These are phyloP conservation scores for Jaminaea rosea DNA, from an alignment of 1,284 basidiomycete species.

Conservation along the genomic window DNA sequence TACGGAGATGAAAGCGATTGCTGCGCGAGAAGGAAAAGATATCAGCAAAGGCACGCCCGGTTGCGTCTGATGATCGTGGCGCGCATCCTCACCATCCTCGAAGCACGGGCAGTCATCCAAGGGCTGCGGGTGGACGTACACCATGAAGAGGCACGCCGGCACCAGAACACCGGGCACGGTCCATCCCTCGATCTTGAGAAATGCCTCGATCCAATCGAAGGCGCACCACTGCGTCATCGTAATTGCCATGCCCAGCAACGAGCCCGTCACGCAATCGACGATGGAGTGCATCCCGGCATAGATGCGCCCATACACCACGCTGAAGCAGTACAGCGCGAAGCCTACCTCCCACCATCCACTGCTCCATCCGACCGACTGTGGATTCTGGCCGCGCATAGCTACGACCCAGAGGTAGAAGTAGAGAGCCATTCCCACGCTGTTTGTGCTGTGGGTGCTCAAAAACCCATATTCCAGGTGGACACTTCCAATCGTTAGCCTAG, in stretches of 20 bases:
- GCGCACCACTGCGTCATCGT: slow-evolving; percentile 49
- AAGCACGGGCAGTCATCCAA: slow-evolving; percentile 95
- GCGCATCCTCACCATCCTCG: slow-evolving; percentile 57
- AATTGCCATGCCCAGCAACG: slow-evolving; percentile 32
- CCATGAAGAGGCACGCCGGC: slow-evolving; percentile 60
- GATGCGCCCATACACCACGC: slow-evolving; percentile 76
- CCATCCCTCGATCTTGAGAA: slow-evolving; percentile 55
- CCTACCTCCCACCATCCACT: slow-evolving; percentile 25
- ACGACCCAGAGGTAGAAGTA: slow-evolving; percentile 25
- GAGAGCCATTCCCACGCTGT: slow-evolving; percentile 70
- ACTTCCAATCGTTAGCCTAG: slow-evolving; percentile 56
- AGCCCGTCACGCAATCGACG: slow-evolving; percentile 44
- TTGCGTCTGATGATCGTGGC: neutral
- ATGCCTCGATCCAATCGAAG: slow-evolving; percentile 45
- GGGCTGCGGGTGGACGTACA: slow-evolving; percentile 72
- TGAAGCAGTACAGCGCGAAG: slow-evolving; percentile 50
- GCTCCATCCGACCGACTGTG: slow-evolving; percentile 1
- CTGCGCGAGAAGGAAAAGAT: slow-evolving; percentile 35
- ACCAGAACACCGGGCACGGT: slow-evolving; percentile 63
- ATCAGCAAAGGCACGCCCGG: neutral
- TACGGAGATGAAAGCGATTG: slow-evolving; percentile 81
- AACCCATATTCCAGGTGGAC: slow-evolving; percentile 65
- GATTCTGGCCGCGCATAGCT: too few species aligned
- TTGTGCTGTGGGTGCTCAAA: slow-evolving; percentile 90
- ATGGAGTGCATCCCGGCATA: slow-evolving; percentile 55